Conservation (phyloP, 2,329 filamentous ascomycete genomes). For the Penicillium oxalicum region DNA sequence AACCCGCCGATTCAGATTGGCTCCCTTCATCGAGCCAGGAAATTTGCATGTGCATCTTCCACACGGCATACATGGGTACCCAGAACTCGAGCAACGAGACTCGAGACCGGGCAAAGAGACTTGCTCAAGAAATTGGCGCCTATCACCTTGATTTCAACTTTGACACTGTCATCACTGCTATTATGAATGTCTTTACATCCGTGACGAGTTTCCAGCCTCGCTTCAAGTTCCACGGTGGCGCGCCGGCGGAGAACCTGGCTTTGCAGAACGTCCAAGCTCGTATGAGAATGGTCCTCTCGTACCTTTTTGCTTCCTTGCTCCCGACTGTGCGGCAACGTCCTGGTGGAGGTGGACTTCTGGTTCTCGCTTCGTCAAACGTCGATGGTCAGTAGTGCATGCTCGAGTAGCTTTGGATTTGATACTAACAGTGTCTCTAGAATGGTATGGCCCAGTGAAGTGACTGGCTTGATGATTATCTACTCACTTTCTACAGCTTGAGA, state of each 20-base stretch:
- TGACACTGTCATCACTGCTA: constrained; percentile 58
- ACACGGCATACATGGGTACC: constrained; percentile 67
- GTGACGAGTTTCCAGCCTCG: constrained; percentile 56
- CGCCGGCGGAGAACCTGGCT: constrained; percentile 55
- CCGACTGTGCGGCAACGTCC: constrained; percentile 53
- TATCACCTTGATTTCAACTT: constrained; percentile 72
- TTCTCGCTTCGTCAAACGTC: constrained; percentile 64
- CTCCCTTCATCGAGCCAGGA: constrained; percentile 55
- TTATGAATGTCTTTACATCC: constrained; percentile 54
- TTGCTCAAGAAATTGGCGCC: constrained; percentile 58
- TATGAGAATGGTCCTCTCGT: constrained; percentile 60
- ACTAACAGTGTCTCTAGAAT: constrained; percentile 20
- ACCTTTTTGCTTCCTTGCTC: constrained; percentile 59
- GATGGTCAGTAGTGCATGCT: constrained; percentile 33
- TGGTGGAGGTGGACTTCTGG: constrained; percentile 55
- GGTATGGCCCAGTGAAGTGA: constrained; percentile 29
- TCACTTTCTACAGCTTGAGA: constrained; percentile 22
- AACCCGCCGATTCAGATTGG: constrained; percentile 43
- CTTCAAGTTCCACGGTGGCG: constrained; percentile 61
- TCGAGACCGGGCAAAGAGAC: constrained; percentile 56
- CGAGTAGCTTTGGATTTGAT: background rate
- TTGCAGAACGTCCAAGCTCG: constrained; percentile 65
- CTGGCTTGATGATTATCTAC: background rate
- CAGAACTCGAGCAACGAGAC: constrained; percentile 62
- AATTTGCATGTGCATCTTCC: constrained; percentile 53